Conservation (phyloP, 192 early-diverging fungal genomes). For the Backusella tuberculispora region DNA sequence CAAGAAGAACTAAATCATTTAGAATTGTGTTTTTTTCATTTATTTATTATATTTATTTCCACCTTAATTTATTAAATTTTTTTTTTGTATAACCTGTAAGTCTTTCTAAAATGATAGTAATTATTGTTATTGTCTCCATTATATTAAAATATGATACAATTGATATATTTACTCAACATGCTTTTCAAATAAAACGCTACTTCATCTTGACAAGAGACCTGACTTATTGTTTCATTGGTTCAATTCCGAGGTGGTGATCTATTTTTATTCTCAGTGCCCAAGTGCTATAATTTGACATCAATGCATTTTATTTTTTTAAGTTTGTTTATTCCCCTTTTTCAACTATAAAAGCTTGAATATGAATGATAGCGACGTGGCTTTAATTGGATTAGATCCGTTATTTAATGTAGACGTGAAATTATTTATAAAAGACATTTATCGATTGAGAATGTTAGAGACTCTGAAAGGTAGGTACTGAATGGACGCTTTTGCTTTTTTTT, state of each 20-base stretch:
- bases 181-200: too few species aligned
- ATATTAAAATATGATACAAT: too few species aligned
- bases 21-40: not conserved
- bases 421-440: not conserved
- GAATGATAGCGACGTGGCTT: not conserved
- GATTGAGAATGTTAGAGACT: not conserved
- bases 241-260: too few species aligned
- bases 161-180: too few species aligned
- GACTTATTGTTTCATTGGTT: too few species aligned
- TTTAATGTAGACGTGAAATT: not conserved
- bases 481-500: not conserved
- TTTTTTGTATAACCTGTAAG: too few species aligned
- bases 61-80: too few species aligned
- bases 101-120: too few species aligned
- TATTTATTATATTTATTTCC: conserved; percentile 2
- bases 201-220: too few species aligned
- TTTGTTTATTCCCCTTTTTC: not conserved
- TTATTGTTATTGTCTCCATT: too few species aligned
- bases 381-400: not conserved
- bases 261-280: too few species aligned
- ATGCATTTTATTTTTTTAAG: not conserved
- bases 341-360: not conserved
- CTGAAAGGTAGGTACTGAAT: not conserved
- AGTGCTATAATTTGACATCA: not conserved
- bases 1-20: conserved; percentile 1